A percentile compares a stretch with the other conserved stretches of the same genome.
Conservation (phyloP, 2,329 filamentous ascomycete species). For the Thermothelomyces thermophilus region DNA sequence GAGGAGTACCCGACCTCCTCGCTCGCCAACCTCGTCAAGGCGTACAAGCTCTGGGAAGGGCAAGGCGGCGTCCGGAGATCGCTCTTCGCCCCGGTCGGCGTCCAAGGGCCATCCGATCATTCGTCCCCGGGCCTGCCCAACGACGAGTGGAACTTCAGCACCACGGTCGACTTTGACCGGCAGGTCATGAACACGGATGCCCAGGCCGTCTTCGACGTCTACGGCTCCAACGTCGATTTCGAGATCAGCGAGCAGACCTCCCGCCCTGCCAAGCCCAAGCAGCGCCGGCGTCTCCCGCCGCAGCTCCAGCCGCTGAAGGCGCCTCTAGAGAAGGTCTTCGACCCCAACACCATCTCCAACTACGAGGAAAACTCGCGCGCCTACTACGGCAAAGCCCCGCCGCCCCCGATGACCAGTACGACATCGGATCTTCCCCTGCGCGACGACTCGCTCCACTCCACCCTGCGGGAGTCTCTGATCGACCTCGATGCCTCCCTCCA, state of each 20-base stretch:
- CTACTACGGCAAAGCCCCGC: constrained; percentile 49
- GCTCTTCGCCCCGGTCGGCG: constrained; percentile 54
- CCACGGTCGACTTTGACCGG: constrained; percentile 57
- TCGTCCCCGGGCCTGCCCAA: constrained; percentile 41
- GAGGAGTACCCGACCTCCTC: constrained; percentile 56
- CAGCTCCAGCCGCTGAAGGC: constrained; percentile 52
- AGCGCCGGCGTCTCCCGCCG: constrained; percentile 46
- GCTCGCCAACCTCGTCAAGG: constrained; percentile 60
- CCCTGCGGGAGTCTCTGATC: constrained; percentile 57
- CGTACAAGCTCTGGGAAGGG: constrained; percentile 69
- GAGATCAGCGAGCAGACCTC: constrained; percentile 42
- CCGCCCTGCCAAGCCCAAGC: constrained; percentile 46
- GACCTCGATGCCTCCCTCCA: constrained; percentile 56
- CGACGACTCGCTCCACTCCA: constrained; percentile 46
- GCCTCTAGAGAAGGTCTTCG: constrained; percentile 59
- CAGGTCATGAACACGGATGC: constrained; percentile 48
- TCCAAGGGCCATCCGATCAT: constrained; percentile 44
- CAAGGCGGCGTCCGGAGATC: constrained; percentile 64
- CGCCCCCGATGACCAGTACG: constrained; percentile 30
- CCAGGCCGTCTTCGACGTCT: constrained; percentile 51
- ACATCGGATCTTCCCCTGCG: constrained; percentile 53
- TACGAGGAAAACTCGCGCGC: constrained; percentile 58
- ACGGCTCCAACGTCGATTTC: constrained; percentile 53
- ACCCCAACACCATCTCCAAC: constrained; percentile 57
- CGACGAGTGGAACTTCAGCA: constrained; percentile 64